phyloP scores from a whole-genome alignment of 768 basidiomycete species.

The Cystobasidium tubakii region DNA sequence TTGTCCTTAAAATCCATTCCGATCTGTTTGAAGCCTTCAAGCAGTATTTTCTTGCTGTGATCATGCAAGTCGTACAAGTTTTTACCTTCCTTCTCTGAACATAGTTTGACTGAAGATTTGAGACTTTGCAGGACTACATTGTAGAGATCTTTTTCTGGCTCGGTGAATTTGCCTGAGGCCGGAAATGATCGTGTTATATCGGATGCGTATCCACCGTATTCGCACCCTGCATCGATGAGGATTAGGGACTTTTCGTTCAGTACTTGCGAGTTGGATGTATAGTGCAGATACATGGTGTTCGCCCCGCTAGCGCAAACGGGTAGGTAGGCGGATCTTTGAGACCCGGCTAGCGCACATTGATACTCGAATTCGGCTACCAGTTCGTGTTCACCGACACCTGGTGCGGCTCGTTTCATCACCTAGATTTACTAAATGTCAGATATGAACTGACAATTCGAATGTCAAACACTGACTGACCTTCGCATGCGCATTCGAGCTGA shows the following conservation, averaged over 20 bases:
- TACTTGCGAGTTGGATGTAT: constrained; percentile 81
- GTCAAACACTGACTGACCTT: constrained; percentile 46
- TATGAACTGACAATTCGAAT: no score
- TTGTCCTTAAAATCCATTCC: constrained; percentile 60
- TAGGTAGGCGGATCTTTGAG: constrained; percentile 70
- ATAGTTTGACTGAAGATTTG: constrained; percentile 49
- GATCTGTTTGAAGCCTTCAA: constrained; percentile 67
- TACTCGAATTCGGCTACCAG: constrained; percentile 86
- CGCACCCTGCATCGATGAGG: constrained; percentile 44
- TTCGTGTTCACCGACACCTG: constrained; percentile 58
- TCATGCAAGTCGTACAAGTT: constrained; percentile 73
- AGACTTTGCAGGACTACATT: constrained; percentile 51
- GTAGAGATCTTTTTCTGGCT: constrained; percentile 79
- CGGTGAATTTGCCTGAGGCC: constrained; percentile 69
- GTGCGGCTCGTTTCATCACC: constrained; percentile 43
- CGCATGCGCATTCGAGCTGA: constrained; percentile 77
- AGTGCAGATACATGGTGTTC: constrained; percentile 87
- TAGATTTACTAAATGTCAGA: no score
- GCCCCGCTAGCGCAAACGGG: constrained; percentile 93
- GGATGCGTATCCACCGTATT: constrained; percentile 74
- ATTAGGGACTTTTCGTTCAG: constrained; percentile 60
- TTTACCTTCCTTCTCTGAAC: constrained; percentile 54
- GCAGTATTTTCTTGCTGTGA: constrained; percentile 62
- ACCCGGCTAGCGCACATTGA: constrained; percentile 67
- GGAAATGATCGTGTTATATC: constrained; percentile 86